These are phyloP conservation scores for Kernera saxatilis DNA, from an alignment of 345 rosid species.

Conservation along the genomic window DNA sequence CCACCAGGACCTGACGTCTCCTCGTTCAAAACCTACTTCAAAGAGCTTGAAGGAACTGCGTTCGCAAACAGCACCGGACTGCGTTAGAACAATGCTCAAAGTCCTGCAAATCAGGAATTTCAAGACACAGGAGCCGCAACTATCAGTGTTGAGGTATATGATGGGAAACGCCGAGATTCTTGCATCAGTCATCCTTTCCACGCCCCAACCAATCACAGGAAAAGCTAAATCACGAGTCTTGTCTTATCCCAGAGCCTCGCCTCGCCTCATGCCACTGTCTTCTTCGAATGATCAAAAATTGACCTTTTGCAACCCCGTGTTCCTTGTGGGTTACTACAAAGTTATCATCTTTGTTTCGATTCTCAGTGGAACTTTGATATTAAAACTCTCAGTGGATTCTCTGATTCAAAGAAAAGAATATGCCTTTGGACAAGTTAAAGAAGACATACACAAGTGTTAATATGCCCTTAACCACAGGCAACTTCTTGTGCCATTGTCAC, in stretches of 20 bases:
- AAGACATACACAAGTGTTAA: constrained; percentile 15
- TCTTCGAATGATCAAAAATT: not conserved
- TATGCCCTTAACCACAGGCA: constrained; percentile 27
- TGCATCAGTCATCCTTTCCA: constrained; percentile 8
- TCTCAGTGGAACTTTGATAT: not conserved
- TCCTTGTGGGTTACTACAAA: not conserved
- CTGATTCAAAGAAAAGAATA: not conserved
- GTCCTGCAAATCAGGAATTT: constrained; percentile 6
- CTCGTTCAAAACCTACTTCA: not conserved
- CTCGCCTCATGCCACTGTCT: constrained; percentile 1
- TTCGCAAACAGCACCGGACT: not conserved
- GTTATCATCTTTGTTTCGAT: not conserved
- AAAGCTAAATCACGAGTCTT: not conserved
- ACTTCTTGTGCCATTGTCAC: constrained; percentile 17
- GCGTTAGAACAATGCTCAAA: constrained; percentile 6
- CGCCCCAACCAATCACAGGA: not conserved
- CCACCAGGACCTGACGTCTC: constrained; percentile 1
- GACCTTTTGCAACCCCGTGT: not conserved
- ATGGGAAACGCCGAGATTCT: constrained; percentile 18
- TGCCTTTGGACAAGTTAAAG: constrained; percentile 22
- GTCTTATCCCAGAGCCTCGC: constrained; percentile 18
- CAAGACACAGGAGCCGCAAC: not conserved
- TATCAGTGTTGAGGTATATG: constrained; percentile 15
- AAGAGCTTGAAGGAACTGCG: not conserved
- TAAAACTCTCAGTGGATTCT: not conserved